These are phyloP conservation scores for Fusarium metavorans DNA, from an alignment of 2,329 filamentous ascomycete genomes.

Conservation along the genomic window DNA sequence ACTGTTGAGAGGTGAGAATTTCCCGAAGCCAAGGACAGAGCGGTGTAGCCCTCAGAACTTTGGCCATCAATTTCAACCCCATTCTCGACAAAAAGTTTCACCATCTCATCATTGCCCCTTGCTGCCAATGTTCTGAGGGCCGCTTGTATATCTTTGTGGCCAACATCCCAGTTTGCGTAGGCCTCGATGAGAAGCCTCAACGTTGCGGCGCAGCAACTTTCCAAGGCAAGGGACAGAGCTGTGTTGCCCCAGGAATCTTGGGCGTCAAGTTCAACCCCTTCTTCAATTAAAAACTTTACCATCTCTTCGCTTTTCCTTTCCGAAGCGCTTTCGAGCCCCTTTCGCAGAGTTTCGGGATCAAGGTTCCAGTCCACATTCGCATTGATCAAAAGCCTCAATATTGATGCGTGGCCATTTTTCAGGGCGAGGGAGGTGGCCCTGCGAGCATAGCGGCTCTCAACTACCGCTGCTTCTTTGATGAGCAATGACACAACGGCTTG, in stretches of 20 bases:
- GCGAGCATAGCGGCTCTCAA: rapidly evolving
- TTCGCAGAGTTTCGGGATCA: background rate
- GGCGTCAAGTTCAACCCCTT: background rate
- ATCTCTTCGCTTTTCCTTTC: background rate
- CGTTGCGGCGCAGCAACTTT: rapidly evolving
- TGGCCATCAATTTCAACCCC: background rate
- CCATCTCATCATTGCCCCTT: rapidly evolving
- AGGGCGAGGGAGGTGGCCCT: background rate
- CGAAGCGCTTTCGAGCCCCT: rapidly evolving
- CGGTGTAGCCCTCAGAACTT: rapidly evolving
- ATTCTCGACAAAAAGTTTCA: background rate
- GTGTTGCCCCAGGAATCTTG: background rate
- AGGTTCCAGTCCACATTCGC: background rate
- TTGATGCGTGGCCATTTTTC: rapidly evolving
- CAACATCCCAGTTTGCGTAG: rapidly evolving
- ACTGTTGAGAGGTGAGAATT: background rate
- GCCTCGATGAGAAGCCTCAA: background rate
- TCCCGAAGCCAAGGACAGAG: background rate
- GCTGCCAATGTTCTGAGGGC: rapidly evolving
- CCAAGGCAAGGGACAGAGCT: background rate
- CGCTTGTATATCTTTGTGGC: rapidly evolving
- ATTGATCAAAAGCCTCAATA: background rate
- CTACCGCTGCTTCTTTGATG: background rate
- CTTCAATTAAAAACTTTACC: background rate
- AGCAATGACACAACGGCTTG: background rate